phyloP scores from a whole-genome alignment of 2,329 filamentous ascomycete genomes.

The Neopestalotiopsis clavispora region DNA sequence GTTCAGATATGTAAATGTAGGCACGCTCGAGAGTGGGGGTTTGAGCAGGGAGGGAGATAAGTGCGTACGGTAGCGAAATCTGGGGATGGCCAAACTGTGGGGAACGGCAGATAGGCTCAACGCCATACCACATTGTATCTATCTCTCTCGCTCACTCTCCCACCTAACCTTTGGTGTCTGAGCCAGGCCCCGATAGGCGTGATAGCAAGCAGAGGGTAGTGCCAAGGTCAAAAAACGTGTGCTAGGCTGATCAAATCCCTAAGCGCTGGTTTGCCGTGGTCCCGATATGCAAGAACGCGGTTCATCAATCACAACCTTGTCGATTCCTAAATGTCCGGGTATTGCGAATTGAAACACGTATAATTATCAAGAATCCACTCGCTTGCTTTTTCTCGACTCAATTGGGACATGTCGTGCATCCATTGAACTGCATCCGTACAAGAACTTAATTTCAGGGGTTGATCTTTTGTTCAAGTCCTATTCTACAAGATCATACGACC shows the following conservation, averaged over 20 bases:
- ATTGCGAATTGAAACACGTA: not conserved
- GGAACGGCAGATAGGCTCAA: not conserved
- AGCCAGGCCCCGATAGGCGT: not conserved
- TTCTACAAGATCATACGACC: not conserved
- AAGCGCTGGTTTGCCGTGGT: not conserved
- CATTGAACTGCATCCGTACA: not conserved
- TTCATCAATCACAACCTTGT: not conserved
- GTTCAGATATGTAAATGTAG: not conserved
- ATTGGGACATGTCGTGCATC: not conserved
- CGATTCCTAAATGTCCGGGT: not conserved
- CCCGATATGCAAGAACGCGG: not conserved
- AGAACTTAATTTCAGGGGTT: not conserved
- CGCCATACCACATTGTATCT: not conserved
- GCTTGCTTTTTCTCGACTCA: not conserved
- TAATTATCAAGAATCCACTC: not conserved
- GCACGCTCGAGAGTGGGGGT: not conserved
- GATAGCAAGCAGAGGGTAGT: slow-evolving; percentile 5
- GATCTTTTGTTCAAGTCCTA: not conserved
- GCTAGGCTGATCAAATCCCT: not conserved
- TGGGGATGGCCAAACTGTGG: not conserved
- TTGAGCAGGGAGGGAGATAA: not conserved
- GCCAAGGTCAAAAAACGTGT: not conserved
- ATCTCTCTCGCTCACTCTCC: not conserved
- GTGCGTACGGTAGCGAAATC: not conserved
- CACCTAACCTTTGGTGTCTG: not conserved